Conservation (phyloP, 1,284 basidiomycete genomes). For the Phellopilus nigrolimitatus region DNA sequence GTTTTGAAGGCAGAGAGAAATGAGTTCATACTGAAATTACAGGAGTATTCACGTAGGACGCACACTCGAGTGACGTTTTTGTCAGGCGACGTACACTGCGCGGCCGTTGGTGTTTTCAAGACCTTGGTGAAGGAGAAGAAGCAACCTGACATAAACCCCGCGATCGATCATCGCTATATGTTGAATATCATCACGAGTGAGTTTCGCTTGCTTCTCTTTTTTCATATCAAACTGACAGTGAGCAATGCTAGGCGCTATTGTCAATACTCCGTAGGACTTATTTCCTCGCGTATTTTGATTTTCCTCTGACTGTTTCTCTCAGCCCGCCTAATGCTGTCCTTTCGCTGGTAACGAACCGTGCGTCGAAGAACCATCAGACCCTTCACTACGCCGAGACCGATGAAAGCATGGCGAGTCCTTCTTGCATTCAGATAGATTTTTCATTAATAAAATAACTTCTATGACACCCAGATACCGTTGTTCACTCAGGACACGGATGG, state of each 20-base stretch:
- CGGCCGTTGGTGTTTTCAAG: conserved; percentile 76
- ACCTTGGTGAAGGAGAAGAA: conserved; percentile 54
- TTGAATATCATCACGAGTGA: conserved; percentile 73
- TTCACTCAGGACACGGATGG: conserved; percentile 81
- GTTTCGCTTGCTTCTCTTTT: conserved; percentile 26
- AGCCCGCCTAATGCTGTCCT: conserved; percentile 77
- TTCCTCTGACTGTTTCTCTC: conserved; percentile 25
- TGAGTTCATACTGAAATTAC: conserved; percentile 78
- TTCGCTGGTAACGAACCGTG: conserved; percentile 74
- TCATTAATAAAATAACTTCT: conserved; percentile 1
- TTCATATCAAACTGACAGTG: conserved; percentile 10
- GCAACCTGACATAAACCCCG: conserved; percentile 42
- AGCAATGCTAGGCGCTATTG: conserved; percentile 58
- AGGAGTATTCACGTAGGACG: conserved; percentile 59
- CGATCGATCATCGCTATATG: conserved; percentile 80
- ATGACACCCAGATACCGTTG: conserved; percentile 64
- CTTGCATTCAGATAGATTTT: too few relatives aligned
- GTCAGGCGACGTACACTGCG: conserved; percentile 91
- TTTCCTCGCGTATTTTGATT: conserved; percentile 12
- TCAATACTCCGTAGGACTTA: conserved; percentile 68
- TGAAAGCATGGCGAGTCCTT: conserved; percentile 75
- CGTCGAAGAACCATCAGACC: conserved; percentile 81
- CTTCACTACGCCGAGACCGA: conserved; percentile 74
- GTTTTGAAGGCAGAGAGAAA: conserved; percentile 77
- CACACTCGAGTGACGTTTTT: conserved; percentile 75